phyloP scores from a whole-genome alignment of 352 stramenopile genomes.

The Phytophthora hibernalis region DNA sequence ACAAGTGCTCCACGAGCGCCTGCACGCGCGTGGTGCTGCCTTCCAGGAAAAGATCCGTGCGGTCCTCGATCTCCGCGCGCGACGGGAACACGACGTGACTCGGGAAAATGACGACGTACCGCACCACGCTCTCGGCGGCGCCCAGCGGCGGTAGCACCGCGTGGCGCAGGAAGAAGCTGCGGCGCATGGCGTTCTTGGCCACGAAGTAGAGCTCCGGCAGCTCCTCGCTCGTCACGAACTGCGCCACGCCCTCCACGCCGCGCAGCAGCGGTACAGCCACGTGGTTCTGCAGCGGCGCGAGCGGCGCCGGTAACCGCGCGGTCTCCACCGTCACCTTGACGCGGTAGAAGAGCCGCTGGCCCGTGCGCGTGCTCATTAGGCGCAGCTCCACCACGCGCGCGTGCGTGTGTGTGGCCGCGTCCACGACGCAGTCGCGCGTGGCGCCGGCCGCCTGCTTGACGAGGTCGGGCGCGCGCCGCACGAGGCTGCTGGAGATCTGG shows the following conservation, averaged over 20 bases:
- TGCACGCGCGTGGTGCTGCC: constrained; percentile 79
- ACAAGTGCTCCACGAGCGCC: constrained; percentile 80
- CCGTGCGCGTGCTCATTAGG: constrained; percentile 62
- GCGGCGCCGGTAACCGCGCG: constrained; percentile 46
- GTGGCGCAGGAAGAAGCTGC: constrained; percentile 69
- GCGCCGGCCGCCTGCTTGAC: constrained; percentile 72
- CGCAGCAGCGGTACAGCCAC: constrained; percentile 70
- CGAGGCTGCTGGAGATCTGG: constrained; percentile 79
- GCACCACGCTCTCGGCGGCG: constrained; percentile 69
- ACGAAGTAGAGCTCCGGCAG: constrained; percentile 88
- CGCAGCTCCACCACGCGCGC: constrained; percentile 64
- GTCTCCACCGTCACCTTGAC: constrained; percentile 69
- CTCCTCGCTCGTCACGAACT: constrained; percentile 86
- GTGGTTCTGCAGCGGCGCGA: constrained; percentile 64
- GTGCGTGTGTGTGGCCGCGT: constrained; percentile 60
- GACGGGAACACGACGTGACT: constrained; percentile 83
- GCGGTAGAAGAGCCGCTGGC: constrained; percentile 72
- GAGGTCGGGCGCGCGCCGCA: constrained; percentile 78
- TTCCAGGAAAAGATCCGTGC: constrained; percentile 78
- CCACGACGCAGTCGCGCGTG: constrained; percentile 71
- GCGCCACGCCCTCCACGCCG: constrained; percentile 71
- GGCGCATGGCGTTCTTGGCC: constrained; percentile 79
- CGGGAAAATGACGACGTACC: constrained; percentile 80
- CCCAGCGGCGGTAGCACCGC: constrained; percentile 74
- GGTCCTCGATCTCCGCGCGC: constrained; percentile 75